phyloP scores from a whole-genome alignment of 1,284 basidiomycete genomes.

The Moniliella sp. region DNA sequence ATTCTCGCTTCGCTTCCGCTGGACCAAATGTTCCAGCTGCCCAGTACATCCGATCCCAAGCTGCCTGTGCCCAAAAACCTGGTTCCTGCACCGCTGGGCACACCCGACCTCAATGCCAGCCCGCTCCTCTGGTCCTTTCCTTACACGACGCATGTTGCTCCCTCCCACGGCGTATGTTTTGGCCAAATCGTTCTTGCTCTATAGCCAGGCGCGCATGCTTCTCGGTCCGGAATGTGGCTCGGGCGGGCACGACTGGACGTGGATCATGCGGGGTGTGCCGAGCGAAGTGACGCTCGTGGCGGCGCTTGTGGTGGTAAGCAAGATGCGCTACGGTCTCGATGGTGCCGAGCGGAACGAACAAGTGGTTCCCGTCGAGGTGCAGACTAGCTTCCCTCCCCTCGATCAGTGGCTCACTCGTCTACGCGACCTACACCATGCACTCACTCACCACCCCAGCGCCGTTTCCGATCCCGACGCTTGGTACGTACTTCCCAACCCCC shows the following conservation, averaged over 20 bases:
- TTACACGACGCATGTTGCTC: conserved; percentile 10
- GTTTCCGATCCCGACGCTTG: neutral
- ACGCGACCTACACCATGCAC: neutral
- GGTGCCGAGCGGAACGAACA: conserved; percentile 8
- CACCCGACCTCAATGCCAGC: no score
- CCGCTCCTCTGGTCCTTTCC: conserved; percentile 7
- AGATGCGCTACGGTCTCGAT: conserved; percentile 27
- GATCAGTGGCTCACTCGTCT: neutral
- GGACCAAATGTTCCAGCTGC: no score
- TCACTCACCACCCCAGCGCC: neutral
- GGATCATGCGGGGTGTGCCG: conserved; percentile 37
- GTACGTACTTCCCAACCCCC: neutral
- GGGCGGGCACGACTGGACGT: no score
- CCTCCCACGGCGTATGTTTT: conserved; percentile 4
- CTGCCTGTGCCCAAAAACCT: no score
- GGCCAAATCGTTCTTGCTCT: conserved; percentile 6
- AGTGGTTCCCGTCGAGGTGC: neutral
- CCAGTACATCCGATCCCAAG: no score
- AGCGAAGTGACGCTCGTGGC: conserved; percentile 54
- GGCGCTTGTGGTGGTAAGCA: conserved; percentile 27
- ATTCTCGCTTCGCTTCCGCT: no score
- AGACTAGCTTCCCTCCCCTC: neutral
- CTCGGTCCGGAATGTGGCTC: no score
- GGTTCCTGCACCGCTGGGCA: no score
- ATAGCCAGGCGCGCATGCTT: no score